Evolutionary conservation across 2,329 filamentous ascomycete species (phyloP).

Genomic region (Ceratocystiopsis sp.): DNA sequence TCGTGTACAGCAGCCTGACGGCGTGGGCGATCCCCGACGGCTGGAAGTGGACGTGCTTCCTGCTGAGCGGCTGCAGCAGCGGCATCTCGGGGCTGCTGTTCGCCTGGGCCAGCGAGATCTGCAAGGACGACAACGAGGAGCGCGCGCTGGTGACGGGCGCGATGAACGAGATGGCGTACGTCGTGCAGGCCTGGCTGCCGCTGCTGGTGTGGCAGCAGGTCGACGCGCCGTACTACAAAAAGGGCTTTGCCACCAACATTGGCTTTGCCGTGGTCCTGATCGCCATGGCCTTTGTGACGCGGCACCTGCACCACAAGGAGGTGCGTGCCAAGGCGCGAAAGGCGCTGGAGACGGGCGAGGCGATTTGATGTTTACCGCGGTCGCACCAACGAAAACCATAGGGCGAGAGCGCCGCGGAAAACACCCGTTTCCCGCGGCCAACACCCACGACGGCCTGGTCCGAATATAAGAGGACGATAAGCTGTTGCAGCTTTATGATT

Average conservation of each 20-base stretch:
- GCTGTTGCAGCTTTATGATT: too few relatives aligned
- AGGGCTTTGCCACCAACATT: constrained; percentile 41
- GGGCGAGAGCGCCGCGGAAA: too few relatives aligned
- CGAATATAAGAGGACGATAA: too few relatives aligned
- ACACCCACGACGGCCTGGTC: too few relatives aligned
- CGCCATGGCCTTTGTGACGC: constrained; percentile 30
- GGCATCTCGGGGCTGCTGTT: constrained; percentile 29
- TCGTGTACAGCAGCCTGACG: constrained; percentile 22
- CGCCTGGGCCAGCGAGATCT: constrained; percentile 33
- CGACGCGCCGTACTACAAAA: constrained; percentile 41
- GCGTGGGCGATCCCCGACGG: constrained; percentile 28
- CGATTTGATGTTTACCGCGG: constrained; percentile 29
- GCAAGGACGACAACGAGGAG: constrained; percentile 40
- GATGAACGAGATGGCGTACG: constrained; percentile 56
- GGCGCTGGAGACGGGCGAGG: too few relatives aligned
- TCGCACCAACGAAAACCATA: too few relatives aligned
- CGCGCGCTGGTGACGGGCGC: constrained; percentile 44
- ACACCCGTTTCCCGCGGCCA: too few relatives aligned
- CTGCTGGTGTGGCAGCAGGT: constrained; percentile 48
- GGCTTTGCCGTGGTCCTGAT: constrained; percentile 33
- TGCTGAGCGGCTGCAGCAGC: constrained; percentile 34
- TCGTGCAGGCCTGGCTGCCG: constrained; percentile 53
- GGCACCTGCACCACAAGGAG: constrained; percentile 16
- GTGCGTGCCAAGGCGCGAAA: not conserved
- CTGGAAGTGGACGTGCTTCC: constrained; percentile 48